Conservation (phyloP, 1,284 basidiomycete genomes). For the Trichosporon faecale region DNA sequence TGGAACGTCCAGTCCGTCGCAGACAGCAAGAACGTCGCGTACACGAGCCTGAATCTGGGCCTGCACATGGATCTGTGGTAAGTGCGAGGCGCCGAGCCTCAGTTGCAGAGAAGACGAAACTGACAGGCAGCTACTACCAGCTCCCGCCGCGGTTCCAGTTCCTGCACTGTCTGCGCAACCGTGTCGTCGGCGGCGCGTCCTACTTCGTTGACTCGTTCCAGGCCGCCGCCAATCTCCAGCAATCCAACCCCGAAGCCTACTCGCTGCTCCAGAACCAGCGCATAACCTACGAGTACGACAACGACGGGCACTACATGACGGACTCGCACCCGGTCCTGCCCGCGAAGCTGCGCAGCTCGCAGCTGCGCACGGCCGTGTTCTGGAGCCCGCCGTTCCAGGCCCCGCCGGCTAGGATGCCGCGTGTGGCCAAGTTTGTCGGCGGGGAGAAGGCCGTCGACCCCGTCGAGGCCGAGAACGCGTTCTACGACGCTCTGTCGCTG, state of each 20-base stretch:
- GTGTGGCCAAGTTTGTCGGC: neutral
- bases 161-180: slow-evolving; percentile 81
- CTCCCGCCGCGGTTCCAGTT: slow-evolving; percentile 84
- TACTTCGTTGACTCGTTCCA: slow-evolving; percentile 82
- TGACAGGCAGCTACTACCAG: slow-evolving; percentile 68
- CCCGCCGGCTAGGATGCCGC: slow-evolving; percentile 21
- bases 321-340: slow-evolving; percentile 76
- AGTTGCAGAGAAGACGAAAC: neutral
- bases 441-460: slow-evolving; percentile 10
- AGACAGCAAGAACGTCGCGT: slow-evolving; percentile 83
- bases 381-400: slow-evolving; percentile 97
- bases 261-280: slow-evolving; percentile 58
- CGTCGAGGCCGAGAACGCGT: slow-evolving; percentile 46
- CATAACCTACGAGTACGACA: slow-evolving; percentile 86
- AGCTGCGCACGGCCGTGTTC: slow-evolving; percentile 62
- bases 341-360: slow-evolving; percentile 3
- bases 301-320: slow-evolving; percentile 82
- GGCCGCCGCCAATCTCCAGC: slow-evolving; percentile 57
- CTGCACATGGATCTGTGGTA: slow-evolving; percentile 90
- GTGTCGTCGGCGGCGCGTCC: slow-evolving; percentile 75
- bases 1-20: slow-evolving; percentile 83
- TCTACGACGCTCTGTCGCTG: slow-evolving; percentile 64
- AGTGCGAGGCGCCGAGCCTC: slow-evolving; percentile 42
- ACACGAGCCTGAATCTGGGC: slow-evolving; percentile 85
- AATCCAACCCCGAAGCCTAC: slow-evolving; percentile 53